Percentiles rank a stretch among this genome's conserved stretches.
Evolutionary conservation across 306 rosid genomes (phyloP).

Genomic region (Malus fusca): DNA sequence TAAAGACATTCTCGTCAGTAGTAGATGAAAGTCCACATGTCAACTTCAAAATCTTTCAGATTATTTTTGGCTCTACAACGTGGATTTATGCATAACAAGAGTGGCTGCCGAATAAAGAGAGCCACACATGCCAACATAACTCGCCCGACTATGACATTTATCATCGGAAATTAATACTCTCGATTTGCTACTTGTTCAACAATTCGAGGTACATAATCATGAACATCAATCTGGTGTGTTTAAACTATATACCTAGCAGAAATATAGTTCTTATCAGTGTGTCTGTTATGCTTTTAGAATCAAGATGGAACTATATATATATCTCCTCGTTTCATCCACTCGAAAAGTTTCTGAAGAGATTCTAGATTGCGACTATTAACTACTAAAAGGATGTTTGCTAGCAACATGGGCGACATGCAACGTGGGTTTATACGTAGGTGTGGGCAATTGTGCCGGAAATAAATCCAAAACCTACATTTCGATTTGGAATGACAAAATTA

Average conservation of each 20-base stretch:
- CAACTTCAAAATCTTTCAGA: too few species aligned
- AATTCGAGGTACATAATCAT: neutral
- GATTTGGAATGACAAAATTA: neutral
- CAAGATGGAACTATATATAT: neutral
- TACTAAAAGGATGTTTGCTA: neutral
- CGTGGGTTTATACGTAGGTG: neutral
- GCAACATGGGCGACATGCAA: neutral
- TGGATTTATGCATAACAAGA: too few species aligned
- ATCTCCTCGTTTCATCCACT: neutral
- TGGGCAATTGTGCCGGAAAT: too few species aligned
- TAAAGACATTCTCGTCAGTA: too few species aligned
- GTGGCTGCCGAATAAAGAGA: too few species aligned
- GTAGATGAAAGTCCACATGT: too few species aligned
- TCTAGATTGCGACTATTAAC: neutral
- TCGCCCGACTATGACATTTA: too few species aligned
- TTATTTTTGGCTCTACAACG: too few species aligned
- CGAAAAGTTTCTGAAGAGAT: neutral
- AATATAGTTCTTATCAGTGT: neutral
- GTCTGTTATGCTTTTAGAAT: neutral
- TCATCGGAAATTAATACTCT: too few species aligned
- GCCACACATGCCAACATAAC: neutral
- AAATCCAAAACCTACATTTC: neutral
- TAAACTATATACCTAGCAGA: neutral
- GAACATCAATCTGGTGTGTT: neutral
- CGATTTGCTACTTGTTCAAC: neutral